Conservation (phyloP, 768 basidiomycete species). For the Collybia sordida region DNA sequence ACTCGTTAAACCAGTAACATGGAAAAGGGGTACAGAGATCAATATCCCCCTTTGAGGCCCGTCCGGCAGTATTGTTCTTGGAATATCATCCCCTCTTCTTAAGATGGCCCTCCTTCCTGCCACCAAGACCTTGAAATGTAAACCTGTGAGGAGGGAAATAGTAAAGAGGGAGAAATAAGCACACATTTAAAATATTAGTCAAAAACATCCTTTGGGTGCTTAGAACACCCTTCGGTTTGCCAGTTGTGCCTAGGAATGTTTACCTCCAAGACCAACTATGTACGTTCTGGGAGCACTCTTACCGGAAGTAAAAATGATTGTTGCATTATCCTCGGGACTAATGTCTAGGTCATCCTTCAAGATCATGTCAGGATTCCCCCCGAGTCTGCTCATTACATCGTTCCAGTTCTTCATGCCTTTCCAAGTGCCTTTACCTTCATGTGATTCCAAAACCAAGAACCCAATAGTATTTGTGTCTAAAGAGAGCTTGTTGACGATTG, state of each 20-base stretch:
- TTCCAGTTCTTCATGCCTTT: constrained; percentile 36
- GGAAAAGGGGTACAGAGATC: constrained; percentile 59
- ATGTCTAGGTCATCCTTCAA: constrained; percentile 29
- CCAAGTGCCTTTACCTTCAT: constrained; percentile 39
- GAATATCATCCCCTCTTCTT: constrained; percentile 36
- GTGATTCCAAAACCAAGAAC: constrained; percentile 2
- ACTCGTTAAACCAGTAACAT: constrained; percentile 44
- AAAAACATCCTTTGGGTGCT: constrained; percentile 50
- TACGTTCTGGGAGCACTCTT: neutral
- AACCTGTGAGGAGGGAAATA: neutral
- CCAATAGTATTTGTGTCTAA: constrained; percentile 19
- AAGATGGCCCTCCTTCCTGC: constrained; percentile 32
- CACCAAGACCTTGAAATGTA: constrained; percentile 28
- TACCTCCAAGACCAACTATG: neutral
- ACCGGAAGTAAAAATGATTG: constrained; percentile 53
- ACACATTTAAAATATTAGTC: constrained; percentile 46
- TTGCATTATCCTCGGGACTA: constrained; percentile 45
- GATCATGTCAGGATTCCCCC: constrained; percentile 23
- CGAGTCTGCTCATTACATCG: constrained; percentile 27
- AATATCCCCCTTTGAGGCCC: constrained; percentile 43
- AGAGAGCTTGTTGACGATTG: constrained; percentile 21
- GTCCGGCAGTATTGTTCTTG: constrained; percentile 17
- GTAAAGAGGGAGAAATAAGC: constrained; percentile 3
- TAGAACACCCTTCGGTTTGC: constrained; percentile 46
- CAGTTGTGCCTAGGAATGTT: constrained; percentile 29